Evolutionary conservation across 2,329 filamentous ascomycete genomes (phyloP).

Genomic region (Aspergillus carbonarius): DNA sequence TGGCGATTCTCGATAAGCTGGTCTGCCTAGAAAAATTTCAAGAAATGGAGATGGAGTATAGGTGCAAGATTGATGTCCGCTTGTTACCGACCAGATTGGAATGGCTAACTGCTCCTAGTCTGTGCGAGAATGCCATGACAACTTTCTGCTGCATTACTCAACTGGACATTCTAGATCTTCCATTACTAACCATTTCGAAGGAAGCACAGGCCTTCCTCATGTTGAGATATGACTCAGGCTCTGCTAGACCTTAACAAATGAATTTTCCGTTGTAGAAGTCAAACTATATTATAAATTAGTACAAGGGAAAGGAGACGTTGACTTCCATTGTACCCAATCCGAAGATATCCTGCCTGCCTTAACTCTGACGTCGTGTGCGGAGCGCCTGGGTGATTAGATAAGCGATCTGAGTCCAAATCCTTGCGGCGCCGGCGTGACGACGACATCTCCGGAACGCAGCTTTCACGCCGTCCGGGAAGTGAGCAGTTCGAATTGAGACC

Average conservation of each 20-base stretch:
- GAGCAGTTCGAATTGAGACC: background rate
- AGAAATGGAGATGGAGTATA: background rate
- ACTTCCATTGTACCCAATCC: background rate
- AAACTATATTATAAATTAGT: no score
- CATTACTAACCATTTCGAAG: constrained; percentile 20
- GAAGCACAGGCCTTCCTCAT: background rate
- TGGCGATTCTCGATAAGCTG: background rate
- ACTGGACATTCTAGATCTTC: constrained; percentile 4
- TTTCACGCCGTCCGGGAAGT: constrained; percentile 10
- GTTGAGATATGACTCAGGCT: background rate
- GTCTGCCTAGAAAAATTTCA: background rate
- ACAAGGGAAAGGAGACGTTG: no score
- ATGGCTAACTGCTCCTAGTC: background rate
- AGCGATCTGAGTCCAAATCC: constrained; percentile 23
- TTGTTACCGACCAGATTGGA: background rate
- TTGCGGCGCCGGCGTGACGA: constrained; percentile 12
- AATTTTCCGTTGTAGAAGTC: no score
- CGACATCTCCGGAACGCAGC: constrained; percentile 15
- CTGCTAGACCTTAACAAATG: background rate
- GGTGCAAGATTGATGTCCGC: background rate
- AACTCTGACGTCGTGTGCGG: background rate
- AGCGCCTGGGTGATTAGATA: constrained; percentile 30
- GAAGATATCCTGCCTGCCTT: background rate
- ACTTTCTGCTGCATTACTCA: background rate
- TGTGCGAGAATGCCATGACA: background rate